Conservation (phyloP, 352 stramenopile species). For the Peronospora tabacina region DNA sequence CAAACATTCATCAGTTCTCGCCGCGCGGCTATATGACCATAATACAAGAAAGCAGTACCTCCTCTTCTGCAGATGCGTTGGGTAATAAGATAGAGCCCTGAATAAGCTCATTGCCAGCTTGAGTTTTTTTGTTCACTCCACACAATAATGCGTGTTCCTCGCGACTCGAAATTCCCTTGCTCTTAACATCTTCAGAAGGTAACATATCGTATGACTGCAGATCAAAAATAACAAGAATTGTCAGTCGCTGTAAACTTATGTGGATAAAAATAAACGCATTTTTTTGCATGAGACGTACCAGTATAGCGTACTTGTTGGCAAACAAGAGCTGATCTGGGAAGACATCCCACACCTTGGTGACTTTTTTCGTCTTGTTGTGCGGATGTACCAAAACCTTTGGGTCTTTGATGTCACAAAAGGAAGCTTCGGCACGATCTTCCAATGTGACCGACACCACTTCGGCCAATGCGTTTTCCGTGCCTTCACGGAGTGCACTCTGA, state of each 20-base stretch:
- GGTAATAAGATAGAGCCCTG: slow-evolving; percentile 74
- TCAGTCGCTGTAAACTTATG: slow-evolving; percentile 3
- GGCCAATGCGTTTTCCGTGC: slow-evolving; percentile 69
- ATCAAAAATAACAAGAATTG: neutral
- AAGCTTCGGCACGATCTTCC: slow-evolving; percentile 72
- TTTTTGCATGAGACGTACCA: slow-evolving; percentile 34
- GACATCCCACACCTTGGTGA: slow-evolving; percentile 76
- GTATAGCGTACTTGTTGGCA: slow-evolving; percentile 76
- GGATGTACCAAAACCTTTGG: slow-evolving; percentile 63
- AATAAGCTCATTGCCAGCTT: slow-evolving; percentile 47
- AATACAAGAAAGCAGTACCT: slow-evolving; percentile 21
- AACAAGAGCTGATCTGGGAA: slow-evolving; percentile 71
- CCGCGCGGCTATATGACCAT: neutral
- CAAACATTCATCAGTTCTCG: slow-evolving; percentile 7
- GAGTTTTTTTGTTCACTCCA: slow-evolving; percentile 60
- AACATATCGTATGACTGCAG: slow-evolving; percentile 78
- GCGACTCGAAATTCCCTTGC: slow-evolving; percentile 57
- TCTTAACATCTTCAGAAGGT: slow-evolving; percentile 71
- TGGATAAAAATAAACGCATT: neutral
- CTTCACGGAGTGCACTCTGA: slow-evolving; percentile 71
- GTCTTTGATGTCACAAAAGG: slow-evolving; percentile 66
- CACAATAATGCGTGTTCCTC: slow-evolving; percentile 67
- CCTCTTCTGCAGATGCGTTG: slow-evolving; percentile 42
- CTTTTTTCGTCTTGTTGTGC: slow-evolving; percentile 77
- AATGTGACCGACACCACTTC: slow-evolving; percentile 63